A percentile compares a stretch with the other conserved stretches of the same genome.
These are phyloP conservation scores for Saccharomycopsis sp. DNA, from an alignment of 805 yeast species.

Conservation along the genomic window DNA sequence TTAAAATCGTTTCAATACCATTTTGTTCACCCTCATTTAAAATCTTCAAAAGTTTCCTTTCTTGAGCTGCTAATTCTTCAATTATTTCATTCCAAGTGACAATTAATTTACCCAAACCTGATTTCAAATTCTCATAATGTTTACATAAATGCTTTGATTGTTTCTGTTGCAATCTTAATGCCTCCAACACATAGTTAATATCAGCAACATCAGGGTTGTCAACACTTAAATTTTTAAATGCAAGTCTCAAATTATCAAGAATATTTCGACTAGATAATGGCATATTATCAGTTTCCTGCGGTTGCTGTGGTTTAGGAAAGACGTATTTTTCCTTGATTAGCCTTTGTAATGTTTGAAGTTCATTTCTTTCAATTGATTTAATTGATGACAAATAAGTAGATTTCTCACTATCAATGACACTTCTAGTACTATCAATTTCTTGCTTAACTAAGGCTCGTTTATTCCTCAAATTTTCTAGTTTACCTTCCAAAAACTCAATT, in stretches of 20 bases:
- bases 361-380: conserved; percentile 7
- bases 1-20: background rate
- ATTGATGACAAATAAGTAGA: conserved; percentile 4
- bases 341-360: conserved; percentile 12
- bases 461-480: conserved; percentile 10
- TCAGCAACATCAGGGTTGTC: background rate
- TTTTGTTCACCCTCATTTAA: background rate
- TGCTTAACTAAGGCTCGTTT: conserved; percentile 5
- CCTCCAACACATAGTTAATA: background rate
- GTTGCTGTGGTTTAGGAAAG: background rate
- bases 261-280: conserved; percentile 18
- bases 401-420: conserved; percentile 17
- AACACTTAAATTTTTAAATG: conserved; percentile 6
- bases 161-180: background rate
- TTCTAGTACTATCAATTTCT: conserved; percentile 15
- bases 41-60: background rate
- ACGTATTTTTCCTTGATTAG: conserved; percentile 10
- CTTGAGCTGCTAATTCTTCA: conserved; percentile 9
- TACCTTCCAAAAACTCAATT: conserved; percentile 15
- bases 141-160: background rate
- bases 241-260: conserved; percentile 16
- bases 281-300: background rate
- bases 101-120: conserved; percentile 4
- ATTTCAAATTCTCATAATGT: conserved; percentile 5
- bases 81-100: conserved; percentile 5